Evolutionary conservation across 805 yeast genomes (phyloP).

Genomic region (Nakazawaea holstii): DNA sequence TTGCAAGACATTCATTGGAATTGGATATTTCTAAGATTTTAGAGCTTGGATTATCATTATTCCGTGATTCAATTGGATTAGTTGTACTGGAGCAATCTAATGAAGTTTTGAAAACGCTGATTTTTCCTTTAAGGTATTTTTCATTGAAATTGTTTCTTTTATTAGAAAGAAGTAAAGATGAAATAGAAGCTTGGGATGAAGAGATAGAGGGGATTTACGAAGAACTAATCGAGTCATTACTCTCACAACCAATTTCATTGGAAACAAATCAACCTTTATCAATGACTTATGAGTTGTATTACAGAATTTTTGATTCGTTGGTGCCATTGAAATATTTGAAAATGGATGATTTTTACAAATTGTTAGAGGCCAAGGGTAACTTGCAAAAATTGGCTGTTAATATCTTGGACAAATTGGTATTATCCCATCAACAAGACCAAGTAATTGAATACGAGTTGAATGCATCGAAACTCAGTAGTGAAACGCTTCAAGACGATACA

Average conservation of each 20-base stretch:
- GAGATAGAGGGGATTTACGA: slow-evolving; percentile 29
- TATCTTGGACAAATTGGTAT: slow-evolving; percentile 35
- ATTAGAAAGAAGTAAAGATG: slow-evolving; percentile 15
- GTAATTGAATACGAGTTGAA: slow-evolving; percentile 58
- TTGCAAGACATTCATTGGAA: slow-evolving; percentile 10
- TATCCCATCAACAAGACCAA: slow-evolving; percentile 46
- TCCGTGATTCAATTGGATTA: slow-evolving; percentile 29
- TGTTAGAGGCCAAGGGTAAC: slow-evolving; percentile 19
- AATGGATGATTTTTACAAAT: slow-evolving; percentile 29
- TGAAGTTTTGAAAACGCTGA: background rate
- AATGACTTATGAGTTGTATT: slow-evolving; percentile 31
- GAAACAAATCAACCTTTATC: slow-evolving; percentile 25
- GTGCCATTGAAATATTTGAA: slow-evolving; percentile 27
- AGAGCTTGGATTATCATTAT: slow-evolving; percentile 23
- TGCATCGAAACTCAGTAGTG: slow-evolving; percentile 29
- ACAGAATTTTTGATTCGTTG: slow-evolving; percentile 21
- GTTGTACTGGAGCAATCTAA: slow-evolving; percentile 8
- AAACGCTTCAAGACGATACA: slow-evolving; percentile 18
- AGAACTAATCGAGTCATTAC: slow-evolving; percentile 38
- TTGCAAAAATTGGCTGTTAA: slow-evolving; percentile 38
- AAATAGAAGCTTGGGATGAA: slow-evolving; percentile 30
- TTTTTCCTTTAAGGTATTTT: slow-evolving; percentile 5
- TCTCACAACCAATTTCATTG: slow-evolving; percentile 20
- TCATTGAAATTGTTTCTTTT: slow-evolving; percentile 5
- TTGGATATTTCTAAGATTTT: slow-evolving; percentile 23